Evolutionary conservation across 306 rosid species (phyloP).

Genomic region (Erythrophleum fordii): DNA sequence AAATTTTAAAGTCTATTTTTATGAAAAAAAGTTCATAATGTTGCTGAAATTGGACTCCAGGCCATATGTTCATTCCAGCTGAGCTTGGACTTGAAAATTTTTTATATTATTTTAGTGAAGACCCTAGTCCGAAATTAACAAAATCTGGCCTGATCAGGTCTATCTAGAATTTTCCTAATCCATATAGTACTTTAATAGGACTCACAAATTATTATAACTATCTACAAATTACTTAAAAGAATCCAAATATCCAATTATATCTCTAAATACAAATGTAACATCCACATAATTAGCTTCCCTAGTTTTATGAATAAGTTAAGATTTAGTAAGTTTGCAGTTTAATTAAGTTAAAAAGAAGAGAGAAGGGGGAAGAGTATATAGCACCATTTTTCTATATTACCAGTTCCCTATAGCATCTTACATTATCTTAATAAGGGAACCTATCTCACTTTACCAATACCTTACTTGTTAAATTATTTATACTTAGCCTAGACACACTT

Average conservation of each 20-base stretch:
- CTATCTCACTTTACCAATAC: no score
- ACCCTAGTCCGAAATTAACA: neutral
- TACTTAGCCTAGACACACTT: no score
- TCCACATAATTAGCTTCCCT: no score
- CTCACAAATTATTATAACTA: neutral
- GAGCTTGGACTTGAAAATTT: neutral
- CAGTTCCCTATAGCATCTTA: no score
- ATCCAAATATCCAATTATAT: neutral
- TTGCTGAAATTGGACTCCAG: neutral
- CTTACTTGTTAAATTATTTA: no score
- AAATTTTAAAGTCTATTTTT: neutral
- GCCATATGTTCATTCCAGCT: neutral
- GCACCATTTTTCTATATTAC: no score
- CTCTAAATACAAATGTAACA: no score
- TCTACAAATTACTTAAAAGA: neutral
- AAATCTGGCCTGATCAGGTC: neutral
- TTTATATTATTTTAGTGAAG: neutral
- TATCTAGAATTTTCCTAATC: neutral
- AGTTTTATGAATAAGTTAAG: no score
- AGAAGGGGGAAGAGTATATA: no score
- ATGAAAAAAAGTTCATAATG: neutral
- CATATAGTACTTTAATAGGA: neutral
- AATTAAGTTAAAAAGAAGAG: no score
- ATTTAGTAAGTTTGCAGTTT: no score
- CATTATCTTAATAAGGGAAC: no score